phyloP scores from a whole-genome alignment of 2,329 filamentous ascomycete genomes.

The Coleophoma eucalyptorum region DNA sequence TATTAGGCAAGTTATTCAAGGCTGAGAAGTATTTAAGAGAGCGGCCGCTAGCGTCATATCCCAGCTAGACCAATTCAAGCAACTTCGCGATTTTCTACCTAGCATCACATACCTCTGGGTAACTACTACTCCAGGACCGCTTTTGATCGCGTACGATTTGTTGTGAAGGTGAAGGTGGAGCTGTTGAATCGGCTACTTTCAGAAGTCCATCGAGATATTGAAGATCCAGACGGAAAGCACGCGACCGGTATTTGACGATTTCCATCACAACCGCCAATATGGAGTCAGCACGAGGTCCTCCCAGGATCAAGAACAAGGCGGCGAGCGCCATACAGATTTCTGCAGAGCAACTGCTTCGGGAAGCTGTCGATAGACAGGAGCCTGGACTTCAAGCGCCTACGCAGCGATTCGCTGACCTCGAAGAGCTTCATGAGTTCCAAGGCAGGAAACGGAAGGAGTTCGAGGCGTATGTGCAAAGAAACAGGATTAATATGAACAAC shows the following conservation, averaged over 20 bases:
- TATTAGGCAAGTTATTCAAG: neutral
- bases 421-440: conserved; percentile 97
- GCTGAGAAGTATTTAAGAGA: conserved; percentile 3
- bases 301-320: conserved; percentile 98
- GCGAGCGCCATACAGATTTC: conserved; percentile 88
- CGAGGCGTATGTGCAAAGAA: conserved; percentile 95
- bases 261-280: conserved; percentile 45
- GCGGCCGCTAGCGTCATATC: conserved; percentile 13
- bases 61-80: neutral
- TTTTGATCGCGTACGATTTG: too few species aligned
- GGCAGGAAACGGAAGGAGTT: conserved; percentile 95
- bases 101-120: neutral
- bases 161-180: too few species aligned
- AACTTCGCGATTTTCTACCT: neutral
- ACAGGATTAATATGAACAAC: conserved; percentile 94
- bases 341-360: conserved; percentile 93
- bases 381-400: conserved; percentile 83
- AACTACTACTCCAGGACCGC: too few species aligned
- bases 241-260: too few species aligned
- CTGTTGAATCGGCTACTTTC: too few species aligned
- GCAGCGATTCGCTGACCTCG: conserved; percentile 91
- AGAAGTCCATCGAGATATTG: too few species aligned
- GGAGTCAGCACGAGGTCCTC: conserved; percentile 88
- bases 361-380: conserved; percentile 96
- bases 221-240: too few species aligned